Evolutionary conservation across 768 basidiomycete species (phyloP), one percentile per base, ranked within the genome.

Genomic region (Brasilioporus rufonigricans): DNA sequence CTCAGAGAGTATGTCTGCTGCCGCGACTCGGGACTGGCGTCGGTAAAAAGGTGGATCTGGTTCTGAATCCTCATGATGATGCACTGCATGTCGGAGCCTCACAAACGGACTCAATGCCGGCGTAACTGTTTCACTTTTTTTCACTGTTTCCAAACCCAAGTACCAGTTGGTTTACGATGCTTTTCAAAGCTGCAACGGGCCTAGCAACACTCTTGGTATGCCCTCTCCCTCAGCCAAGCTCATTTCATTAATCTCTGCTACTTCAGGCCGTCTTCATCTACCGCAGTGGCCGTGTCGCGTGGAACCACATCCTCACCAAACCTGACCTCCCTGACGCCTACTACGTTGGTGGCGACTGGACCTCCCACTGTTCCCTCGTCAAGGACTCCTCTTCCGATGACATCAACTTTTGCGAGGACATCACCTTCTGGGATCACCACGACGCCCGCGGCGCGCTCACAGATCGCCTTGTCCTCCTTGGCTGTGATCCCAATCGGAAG

Each of bases 391-490:
- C 67, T 27, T 67, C 68, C 9, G 52, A 57, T 13, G 66, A 72
- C 54, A 66, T 77, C 49, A 68, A 65, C 12, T 72, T 79, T 58
- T 89, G 88, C 65, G 88, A 89, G 64, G 87, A 89, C 60, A 81
- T 74, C 29, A 69, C 73, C 2, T 82, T 84, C 55, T 89, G 87
- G 87, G 84, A 87, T 54, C 65, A 78, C n/a, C 70, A 71, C 47
- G 77, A 79, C 57, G 59, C 56, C 5, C 44, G 65, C 7, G 79
- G 75, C 23, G 64, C 66, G 6, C 64, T 78, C 27, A 58, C 69
- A n/a, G 65, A 78, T 51, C 79, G 80, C 49, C 71, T 74, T 26
- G 67, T 87, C 8, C 63, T 79, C 1, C 46, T 75, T 24, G 69
- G 69, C 24, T 79, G 77, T 32, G 77, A 79, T 51, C 75, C 76